Percentiles rank a stretch among this genome's conserved stretches.
These are phyloP conservation scores for Fagopyrum esculentum DNA, from an alignment of 148 eudicot genomes.

Conservation along the genomic window DNA sequence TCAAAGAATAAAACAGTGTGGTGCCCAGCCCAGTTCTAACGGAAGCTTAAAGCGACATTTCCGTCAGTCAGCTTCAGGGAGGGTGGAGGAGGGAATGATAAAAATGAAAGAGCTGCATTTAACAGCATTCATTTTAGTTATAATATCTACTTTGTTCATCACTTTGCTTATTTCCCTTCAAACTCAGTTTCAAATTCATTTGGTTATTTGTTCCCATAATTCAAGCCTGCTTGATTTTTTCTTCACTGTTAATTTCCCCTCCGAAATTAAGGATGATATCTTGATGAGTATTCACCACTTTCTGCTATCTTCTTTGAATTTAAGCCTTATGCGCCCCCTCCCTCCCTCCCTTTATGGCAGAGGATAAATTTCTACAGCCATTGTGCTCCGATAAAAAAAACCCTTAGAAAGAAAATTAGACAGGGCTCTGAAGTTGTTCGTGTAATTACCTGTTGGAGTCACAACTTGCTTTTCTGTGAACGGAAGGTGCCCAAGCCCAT, in stretches of 20 bases:
- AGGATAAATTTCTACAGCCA: neutral
- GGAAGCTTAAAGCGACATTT: neutral
- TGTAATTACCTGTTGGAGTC: slow-evolving; percentile 74
- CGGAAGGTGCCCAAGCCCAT: slow-evolving; percentile 97
- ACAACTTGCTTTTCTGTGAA: slow-evolving; percentile 87
- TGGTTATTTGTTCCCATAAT: neutral
- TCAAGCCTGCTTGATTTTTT: neutral
- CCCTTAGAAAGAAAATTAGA: neutral
- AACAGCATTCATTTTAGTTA: neutral
- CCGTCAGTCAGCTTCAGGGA: neutral
- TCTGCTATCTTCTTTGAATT: neutral
- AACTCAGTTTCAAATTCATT: neutral
- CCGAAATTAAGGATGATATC: neutral
- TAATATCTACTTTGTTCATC: neutral
- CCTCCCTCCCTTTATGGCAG: neutral
- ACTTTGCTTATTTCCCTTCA: neutral
- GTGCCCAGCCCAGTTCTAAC: neutral
- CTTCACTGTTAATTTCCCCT: slow-evolving; percentile 1
- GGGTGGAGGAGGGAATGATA: neutral
- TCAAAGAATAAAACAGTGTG: neutral
- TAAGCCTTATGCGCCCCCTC: neutral
- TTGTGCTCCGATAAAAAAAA: neutral
- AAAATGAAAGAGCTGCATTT: neutral
- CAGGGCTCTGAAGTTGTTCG: neutral
- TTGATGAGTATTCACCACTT: neutral